Evolutionary conservation across 2,329 filamentous ascomycete genomes (phyloP), one percentile per base, ranked within the genome.

Genomic region (Talaromyces islandicus): DNA sequence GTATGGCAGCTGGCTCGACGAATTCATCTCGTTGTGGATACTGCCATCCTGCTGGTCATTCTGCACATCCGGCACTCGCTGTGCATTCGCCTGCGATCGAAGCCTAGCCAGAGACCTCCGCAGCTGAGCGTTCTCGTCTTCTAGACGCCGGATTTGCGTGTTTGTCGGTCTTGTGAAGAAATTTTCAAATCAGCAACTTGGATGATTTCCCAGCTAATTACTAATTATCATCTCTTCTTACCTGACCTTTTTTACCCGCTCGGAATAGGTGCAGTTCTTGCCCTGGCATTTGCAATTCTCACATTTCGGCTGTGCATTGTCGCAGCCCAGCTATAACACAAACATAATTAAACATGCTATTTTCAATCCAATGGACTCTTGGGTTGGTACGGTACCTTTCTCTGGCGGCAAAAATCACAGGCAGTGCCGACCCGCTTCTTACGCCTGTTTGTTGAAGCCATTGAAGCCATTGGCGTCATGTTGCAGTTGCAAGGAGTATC

Each of bases 321-420:
- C 80, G 66, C 80, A 83, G 64, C 80, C 81, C 69, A 83, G 77
- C 80, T 83, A 61, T 7, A n/a, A n/a, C n/a, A n/a, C 29, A 7
- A 41, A 14, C 6, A 41, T 41, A n/a, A 27, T 52, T 14, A 25
- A 12, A 17, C 14, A 51, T 14, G 14, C 19, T 27, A 7, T 52
- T 29, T 30, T 27, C 5, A n/a, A 24, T 5, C 3, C 1, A 9
- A 3, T 27, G 32, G 25, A 12, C 0, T 25, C 6, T 9, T 9
- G 11, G 27, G 21, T 14, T 11, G 9, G n/a, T 12, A n/a, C n/a
- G n/a, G n/a, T 57, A 70, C 69, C 65, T 71, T 77, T 60, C 74
- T 70, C 54, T 70, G 65, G 19, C 74, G 73, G 61, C 74, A 76
- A 57, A 73, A 75, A 25, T 70, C 66, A 62, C 75, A 76, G 25